A percentile compares a stretch with the other conserved stretches of the same genome.
phyloP scores from a whole-genome alignment of 345 rosid species.

The Iberis pinnata region DNA sequence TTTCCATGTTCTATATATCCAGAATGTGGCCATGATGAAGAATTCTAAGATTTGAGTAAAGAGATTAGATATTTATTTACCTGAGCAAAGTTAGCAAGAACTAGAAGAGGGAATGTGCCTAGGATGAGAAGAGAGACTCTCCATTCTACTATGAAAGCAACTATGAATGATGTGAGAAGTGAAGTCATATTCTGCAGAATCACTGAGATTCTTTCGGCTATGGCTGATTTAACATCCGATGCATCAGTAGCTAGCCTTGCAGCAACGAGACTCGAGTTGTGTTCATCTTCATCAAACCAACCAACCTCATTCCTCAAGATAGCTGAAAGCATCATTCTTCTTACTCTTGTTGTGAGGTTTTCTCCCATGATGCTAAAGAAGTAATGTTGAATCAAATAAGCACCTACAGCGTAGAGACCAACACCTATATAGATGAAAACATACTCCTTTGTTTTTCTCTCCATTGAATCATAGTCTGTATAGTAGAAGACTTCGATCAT shows the following conservation, averaged over 20 bases:
- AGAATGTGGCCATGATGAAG: too few relatives aligned
- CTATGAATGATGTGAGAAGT: conserved; percentile 92
- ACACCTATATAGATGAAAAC: conserved; percentile 96
- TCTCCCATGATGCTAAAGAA: conserved; percentile 99
- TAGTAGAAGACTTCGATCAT: conserved; percentile 99
- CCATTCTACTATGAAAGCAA: conserved; percentile 98
- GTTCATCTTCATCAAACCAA: conserved; percentile 80
- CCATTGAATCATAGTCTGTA: conserved; percentile 77
- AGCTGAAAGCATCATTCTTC: conserved; percentile 99
- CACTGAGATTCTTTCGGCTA: conserved; percentile 93
- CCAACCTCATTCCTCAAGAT: conserved; percentile 85
- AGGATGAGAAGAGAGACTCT: conserved; percentile 96
- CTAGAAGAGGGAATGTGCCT: conserved; percentile 91
- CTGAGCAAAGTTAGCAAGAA: conserved; percentile 99
- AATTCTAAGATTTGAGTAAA: not conserved
- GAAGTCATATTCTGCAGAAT: conserved; percentile 98
- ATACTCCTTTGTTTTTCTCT: conserved; percentile 90
- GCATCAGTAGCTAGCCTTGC: conserved; percentile 89
- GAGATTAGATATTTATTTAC: too few relatives aligned
- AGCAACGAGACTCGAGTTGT: conserved; percentile 77
- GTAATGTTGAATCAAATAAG: conserved; percentile 96
- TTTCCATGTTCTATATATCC: conserved; percentile 38
- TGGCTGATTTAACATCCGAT: conserved; percentile 92
- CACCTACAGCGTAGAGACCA: conserved; percentile 89
- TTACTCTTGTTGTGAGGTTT: conserved; percentile 93